Conservation (phyloP, 495 filamentous ascomycete species). For the Xylaria cubensis region DNA sequence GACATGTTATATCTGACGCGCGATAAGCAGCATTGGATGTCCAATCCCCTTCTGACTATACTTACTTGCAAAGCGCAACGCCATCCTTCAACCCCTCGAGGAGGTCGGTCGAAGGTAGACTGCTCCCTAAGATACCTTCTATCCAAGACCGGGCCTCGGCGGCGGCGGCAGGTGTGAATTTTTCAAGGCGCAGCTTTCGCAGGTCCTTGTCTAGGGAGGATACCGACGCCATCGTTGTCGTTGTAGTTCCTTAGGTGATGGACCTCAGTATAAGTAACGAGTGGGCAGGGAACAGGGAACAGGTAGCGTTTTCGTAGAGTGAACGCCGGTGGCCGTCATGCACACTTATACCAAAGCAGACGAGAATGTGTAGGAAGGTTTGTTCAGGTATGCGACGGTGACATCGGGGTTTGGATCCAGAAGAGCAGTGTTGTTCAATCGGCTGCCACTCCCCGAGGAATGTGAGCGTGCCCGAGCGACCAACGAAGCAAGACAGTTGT, state of each 20-base stretch:
- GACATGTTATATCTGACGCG: neutral
- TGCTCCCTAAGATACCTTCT: constrained; percentile 77
- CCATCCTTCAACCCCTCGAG: constrained; percentile 89
- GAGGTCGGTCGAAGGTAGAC: constrained; percentile 74
- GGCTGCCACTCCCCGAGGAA: neutral
- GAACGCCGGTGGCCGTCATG: neutral
- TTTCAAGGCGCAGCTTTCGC: constrained; percentile 87
- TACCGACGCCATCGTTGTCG: constrained; percentile 82
- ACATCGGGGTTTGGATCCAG: neutral
- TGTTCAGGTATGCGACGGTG: constrained; percentile 1
- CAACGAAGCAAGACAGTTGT: constrained; percentile 22
- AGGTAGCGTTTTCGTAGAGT: neutral
- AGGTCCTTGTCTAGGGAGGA: constrained; percentile 94
- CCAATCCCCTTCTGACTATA: constrained; percentile 1
- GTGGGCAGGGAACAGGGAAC: neutral
- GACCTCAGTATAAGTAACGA: neutral
- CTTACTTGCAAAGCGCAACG: constrained; percentile 87
- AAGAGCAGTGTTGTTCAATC: neutral
- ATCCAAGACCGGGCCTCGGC: constrained; percentile 89
- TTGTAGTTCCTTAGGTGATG: neutral
- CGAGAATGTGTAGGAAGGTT: neutral
- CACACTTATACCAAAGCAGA: neutral
- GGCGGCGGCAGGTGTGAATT: constrained; percentile 92
- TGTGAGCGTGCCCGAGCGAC: constrained; percentile 7
- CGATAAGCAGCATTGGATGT: neutral